These are phyloP conservation scores for Phytophthora citricola DNA, from an alignment of 352 stramenopile species.

Conservation along the genomic window DNA sequence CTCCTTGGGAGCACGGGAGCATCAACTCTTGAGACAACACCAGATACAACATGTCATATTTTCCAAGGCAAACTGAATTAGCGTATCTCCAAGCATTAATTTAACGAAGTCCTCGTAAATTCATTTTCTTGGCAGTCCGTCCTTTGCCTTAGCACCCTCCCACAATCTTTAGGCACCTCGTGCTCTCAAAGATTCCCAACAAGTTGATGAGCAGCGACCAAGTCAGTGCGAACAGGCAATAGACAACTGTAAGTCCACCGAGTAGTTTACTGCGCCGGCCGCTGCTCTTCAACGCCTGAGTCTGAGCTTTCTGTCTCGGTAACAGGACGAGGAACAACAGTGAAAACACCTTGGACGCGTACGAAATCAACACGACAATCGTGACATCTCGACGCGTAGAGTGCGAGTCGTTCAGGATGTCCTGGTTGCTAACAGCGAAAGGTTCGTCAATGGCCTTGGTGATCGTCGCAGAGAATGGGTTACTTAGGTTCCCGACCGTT, in stretches of 20 bases:
- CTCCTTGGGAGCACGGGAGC: not conserved
- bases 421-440: constrained; percentile 43
- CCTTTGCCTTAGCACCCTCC: constrained; percentile 36
- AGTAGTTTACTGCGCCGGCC: constrained; percentile 34
- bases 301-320: constrained; percentile 44
- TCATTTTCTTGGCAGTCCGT: too few relatives aligned
- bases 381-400: constrained; percentile 41
- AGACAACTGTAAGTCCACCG: constrained; percentile 36
- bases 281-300: constrained; percentile 31
- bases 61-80: too few relatives aligned
- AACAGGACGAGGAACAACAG: constrained; percentile 49
- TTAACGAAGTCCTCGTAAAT: too few relatives aligned
- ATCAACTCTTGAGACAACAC: not conserved
- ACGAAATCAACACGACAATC: constrained; percentile 48
- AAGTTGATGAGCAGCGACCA: constrained; percentile 52
- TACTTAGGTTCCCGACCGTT: constrained; percentile 47
- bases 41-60: too few relatives aligned
- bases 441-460: constrained; percentile 43
- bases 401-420: constrained; percentile 45
- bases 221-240: constrained; percentile 41
- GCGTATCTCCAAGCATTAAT: too few relatives aligned
- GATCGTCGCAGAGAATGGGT: constrained; percentile 47
- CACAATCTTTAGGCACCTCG: constrained; percentile 43
- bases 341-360: constrained; percentile 38
- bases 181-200: constrained; percentile 45